Evolutionary conservation across 2,329 filamentous ascomycete genomes (phyloP), one percentile per base, ranked within the genome.

Genomic region (Pezicula rhizophila): DNA sequence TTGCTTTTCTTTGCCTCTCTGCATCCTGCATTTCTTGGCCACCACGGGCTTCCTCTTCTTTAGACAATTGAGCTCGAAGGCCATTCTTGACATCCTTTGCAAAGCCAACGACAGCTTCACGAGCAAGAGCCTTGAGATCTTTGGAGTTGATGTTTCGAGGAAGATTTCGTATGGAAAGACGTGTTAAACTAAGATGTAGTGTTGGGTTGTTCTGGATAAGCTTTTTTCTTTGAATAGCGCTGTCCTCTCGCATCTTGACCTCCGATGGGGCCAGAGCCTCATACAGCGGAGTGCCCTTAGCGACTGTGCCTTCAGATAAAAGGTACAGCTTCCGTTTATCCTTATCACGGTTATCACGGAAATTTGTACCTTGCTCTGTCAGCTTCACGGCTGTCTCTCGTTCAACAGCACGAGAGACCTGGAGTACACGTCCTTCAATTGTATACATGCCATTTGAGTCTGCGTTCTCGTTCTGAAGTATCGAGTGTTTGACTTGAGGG

Each of bases 61-160:
- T 90, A n/a, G 88, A 93, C 3, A 99, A 75, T 17, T 84, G 85
- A 54, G 85, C 72, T 25, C 93, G 85, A 33, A 76, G 77, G 12
- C 88, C 89, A 25, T 76, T 77, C 65, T 91, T 95, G 56, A 92
- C 89, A 60, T 99, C 93, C 52, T 77, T 86, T 37, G 93, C 91
- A 62, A 99, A 99, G 1, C 89, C 91, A 43, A 97, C 93, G 11
- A 96, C 81, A n/a, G 89, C 93, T 66, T 93, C 81, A 56, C 93
- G 82, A 10, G 93, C 93, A 41, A 99, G 78, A 38, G 88, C 85
- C 67, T 99, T 99, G 45, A 99, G 77, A 47, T 89, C 87, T 68
- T 95, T 97, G 20, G 88, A 87, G 20, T 79, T 84, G 55, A 96
- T 76, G 63, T 85, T 83, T 54, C 87, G 83, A 2, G 93, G 93